phyloP scores from a whole-genome alignment of 2,329 filamentous ascomycete species.

The Calonectria hawksworthii region DNA sequence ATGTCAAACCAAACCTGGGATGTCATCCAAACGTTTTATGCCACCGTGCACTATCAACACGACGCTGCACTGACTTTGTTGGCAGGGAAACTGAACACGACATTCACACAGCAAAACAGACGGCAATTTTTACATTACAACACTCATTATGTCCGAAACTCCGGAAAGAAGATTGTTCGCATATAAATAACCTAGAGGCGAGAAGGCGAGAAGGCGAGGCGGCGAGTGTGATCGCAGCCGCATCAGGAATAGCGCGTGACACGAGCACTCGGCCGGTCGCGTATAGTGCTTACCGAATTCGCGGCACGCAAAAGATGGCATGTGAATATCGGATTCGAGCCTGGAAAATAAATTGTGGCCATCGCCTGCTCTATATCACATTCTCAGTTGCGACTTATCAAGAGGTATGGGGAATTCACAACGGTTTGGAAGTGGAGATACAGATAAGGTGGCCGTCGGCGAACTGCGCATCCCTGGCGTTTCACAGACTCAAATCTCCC shows the following conservation, averaged over 20 bases:
- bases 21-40: background rate
- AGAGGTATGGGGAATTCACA: background rate
- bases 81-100: background rate
- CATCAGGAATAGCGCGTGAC: background rate
- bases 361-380: background rate
- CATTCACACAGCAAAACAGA: background rate
- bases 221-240: background rate
- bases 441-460: constrained; percentile 14
- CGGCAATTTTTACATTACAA: background rate
- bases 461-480: background rate
- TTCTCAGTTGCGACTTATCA: background rate
- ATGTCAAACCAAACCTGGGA: background rate
- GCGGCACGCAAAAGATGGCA: background rate
- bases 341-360: background rate
- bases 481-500: background rate
- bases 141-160: background rate
- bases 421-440: constrained; percentile 1
- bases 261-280: background rate
- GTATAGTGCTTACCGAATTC: background rate
- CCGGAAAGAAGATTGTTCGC: background rate
- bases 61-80: background rate
- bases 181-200: background rate
- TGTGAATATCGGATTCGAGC: background rate
- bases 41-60: background rate
- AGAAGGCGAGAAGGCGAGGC: background rate